These are phyloP conservation scores for Fusarium stilboides DNA, from an alignment of 2,329 filamentous ascomycete species.

Conservation along the genomic window DNA sequence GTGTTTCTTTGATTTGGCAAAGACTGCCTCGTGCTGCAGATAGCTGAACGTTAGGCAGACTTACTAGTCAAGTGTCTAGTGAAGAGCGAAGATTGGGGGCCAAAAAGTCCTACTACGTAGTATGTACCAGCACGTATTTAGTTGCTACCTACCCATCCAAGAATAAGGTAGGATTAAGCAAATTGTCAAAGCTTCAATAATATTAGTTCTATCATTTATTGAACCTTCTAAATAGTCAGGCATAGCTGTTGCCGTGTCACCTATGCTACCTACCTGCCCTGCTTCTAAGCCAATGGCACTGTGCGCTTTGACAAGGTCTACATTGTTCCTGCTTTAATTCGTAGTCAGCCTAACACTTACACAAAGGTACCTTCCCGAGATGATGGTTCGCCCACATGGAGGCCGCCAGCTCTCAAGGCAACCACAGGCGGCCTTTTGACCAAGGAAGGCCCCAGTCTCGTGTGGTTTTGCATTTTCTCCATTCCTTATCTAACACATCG, in stretches of 20 bases:
- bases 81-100: constrained; percentile 7
- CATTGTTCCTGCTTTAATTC: background rate
- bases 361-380: background rate
- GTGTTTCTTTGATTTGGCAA: background rate
- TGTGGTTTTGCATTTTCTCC: constrained; percentile 19
- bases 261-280: no score
- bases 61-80: background rate
- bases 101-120: constrained; percentile 13
- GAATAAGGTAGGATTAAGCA: background rate
- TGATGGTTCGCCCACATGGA: constrained; percentile 26
- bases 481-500: constrained; percentile 12
- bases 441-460: constrained; percentile 18
- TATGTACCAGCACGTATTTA: background rate
- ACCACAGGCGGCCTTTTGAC: constrained; percentile 11
- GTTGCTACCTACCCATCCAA: background rate
- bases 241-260: no score
- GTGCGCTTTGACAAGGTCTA: background rate
- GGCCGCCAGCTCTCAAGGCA: constrained; percentile 22
- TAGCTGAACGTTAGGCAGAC: background rate
- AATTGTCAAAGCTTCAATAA: background rate
- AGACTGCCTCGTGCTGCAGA: background rate
- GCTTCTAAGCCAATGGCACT: no score
- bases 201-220: background rate
- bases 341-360: constrained; percentile 5
- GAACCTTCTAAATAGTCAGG: no score